Percentiles rank a stretch among this genome's conserved stretches.
Evolutionary conservation across 192 early-diverging fungal species (phyloP).

Genomic region (Neocallimastix lanati): DNA sequence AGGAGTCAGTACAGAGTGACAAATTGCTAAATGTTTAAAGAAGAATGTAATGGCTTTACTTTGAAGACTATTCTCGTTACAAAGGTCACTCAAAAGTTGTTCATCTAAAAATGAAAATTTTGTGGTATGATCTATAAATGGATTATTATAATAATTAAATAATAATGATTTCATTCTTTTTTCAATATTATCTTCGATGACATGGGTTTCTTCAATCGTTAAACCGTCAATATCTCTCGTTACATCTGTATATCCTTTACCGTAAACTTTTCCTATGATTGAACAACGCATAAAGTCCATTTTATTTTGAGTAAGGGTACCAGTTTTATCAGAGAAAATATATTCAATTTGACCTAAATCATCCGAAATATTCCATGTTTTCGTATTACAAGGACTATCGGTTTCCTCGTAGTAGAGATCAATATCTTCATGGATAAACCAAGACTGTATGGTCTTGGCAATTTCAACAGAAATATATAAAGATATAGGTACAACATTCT

Average conservation of each 20-base stretch:
- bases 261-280: constrained; percentile 69
- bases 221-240: constrained; percentile 16
- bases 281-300: constrained; percentile 92
- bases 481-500: constrained; percentile 92
- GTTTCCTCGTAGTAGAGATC: constrained; percentile 73
- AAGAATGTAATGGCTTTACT: neutral
- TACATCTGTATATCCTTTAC: constrained; percentile 36
- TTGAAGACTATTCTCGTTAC: neutral
- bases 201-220: constrained; percentile 12
- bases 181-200: constrained; percentile 7
- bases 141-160: neutral
- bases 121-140: neutral
- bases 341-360: neutral
- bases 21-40: constrained; percentile 1
- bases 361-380: constrained; percentile 62
- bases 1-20: constrained; percentile 1
- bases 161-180: neutral
- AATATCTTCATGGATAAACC: constrained; percentile 74
- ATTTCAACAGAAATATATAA: constrained; percentile 85
- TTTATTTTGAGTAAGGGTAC: constrained; percentile 74
- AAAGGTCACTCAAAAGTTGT: neutral
- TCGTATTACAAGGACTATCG: constrained; percentile 60
- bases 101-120: neutral
- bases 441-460: constrained; percentile 71
- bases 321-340: neutral